phyloP scores from a whole-genome alignment of 257 asterid species.

The Mentha longifolia region DNA sequence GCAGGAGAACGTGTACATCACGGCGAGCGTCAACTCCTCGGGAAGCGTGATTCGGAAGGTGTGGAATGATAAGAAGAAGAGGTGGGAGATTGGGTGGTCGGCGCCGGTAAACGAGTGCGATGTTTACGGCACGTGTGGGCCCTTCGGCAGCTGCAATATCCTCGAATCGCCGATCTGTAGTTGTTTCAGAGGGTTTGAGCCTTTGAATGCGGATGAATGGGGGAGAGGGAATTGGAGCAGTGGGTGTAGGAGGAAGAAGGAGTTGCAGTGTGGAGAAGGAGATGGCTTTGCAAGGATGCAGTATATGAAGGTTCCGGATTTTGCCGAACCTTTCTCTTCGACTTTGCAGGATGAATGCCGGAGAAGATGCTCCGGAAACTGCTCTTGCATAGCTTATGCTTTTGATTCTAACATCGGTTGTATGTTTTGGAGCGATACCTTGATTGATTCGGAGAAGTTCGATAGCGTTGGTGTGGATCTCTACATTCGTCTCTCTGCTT shows the following conservation, averaged over 20 bases:
- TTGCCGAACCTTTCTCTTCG: neutral
- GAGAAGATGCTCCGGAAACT: neutral
- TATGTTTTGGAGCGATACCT: conserved; percentile 49
- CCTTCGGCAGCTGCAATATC: conserved; percentile 44
- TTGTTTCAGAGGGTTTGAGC: conserved; percentile 49
- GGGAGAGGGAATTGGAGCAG: conserved; percentile 40
- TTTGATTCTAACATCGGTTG: conserved; percentile 47
- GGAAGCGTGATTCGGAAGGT: neutral
- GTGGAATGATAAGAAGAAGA: conserved; percentile 23
- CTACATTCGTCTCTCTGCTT: conserved; percentile 48
- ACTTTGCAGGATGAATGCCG: neutral
- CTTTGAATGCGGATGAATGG: conserved; percentile 38
- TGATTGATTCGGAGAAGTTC: conserved; percentile 52
- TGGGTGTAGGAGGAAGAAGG: conserved; percentile 40
- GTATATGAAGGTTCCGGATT: conserved; percentile 27
- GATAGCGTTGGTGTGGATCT: conserved; percentile 46
- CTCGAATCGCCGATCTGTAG: conserved; percentile 35
- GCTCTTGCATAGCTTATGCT: conserved; percentile 37
- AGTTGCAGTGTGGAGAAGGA: neutral
- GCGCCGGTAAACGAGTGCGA: conserved; percentile 33
- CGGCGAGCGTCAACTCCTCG: conserved; percentile 11
- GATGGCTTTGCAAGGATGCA: conserved; percentile 37
- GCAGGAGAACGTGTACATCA: conserved; percentile 1
- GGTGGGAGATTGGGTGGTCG: conserved; percentile 16
- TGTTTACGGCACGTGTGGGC: conserved; percentile 45